Evolutionary conservation across 768 basidiomycete species (phyloP).

Genomic region (Xanthoconium purpureum): DNA sequence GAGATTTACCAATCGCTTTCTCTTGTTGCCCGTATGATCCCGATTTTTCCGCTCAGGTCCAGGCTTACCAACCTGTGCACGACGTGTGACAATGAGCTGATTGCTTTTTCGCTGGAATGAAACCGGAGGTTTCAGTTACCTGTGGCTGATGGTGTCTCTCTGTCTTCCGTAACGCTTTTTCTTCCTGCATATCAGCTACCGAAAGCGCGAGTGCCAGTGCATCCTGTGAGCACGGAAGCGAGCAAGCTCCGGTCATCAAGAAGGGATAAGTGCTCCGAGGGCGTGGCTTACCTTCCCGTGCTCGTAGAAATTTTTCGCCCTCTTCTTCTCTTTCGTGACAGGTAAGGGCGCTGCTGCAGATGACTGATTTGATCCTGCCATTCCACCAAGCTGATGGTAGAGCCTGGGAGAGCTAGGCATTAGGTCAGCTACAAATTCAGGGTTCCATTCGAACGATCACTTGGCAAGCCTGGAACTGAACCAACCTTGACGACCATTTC

Average conservation of each 20-base stretch:
- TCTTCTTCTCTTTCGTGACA: slow-evolving; percentile 27
- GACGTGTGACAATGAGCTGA: slow-evolving; percentile 14
- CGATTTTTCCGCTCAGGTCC: slow-evolving; percentile 27
- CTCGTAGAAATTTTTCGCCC: slow-evolving; percentile 28
- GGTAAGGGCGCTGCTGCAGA: slow-evolving; percentile 21
- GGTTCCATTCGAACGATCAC: slow-evolving; percentile 18
- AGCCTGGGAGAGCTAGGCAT: slow-evolving; percentile 8
- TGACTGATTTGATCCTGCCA: slow-evolving; percentile 28
- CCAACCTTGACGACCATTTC: slow-evolving; percentile 17
- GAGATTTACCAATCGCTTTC: slow-evolving; percentile 39
- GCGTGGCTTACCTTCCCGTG: slow-evolving; percentile 31
- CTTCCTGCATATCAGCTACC: slow-evolving; percentile 45
- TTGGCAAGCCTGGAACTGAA: slow-evolving; percentile 14
- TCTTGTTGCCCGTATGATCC: slow-evolving; percentile 29
- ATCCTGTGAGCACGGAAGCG: slow-evolving; percentile 36
- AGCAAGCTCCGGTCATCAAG: slow-evolving; percentile 21
- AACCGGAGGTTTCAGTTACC: slow-evolving; percentile 25
- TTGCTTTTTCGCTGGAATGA: slow-evolving; percentile 17
- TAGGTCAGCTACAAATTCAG: slow-evolving; percentile 17
- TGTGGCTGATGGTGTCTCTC: slow-evolving; percentile 40
- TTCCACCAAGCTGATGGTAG: slow-evolving; percentile 19
- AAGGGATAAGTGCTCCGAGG: slow-evolving; percentile 9
- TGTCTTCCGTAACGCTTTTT: slow-evolving; percentile 39
- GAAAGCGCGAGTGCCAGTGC: slow-evolving; percentile 45
- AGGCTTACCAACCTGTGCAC: slow-evolving; percentile 28